Evolutionary conservation across 208 protist genomes (phyloP), one percentile per base, ranked within the genome.

Genomic region (Trypanosoma boissoni): DNA sequence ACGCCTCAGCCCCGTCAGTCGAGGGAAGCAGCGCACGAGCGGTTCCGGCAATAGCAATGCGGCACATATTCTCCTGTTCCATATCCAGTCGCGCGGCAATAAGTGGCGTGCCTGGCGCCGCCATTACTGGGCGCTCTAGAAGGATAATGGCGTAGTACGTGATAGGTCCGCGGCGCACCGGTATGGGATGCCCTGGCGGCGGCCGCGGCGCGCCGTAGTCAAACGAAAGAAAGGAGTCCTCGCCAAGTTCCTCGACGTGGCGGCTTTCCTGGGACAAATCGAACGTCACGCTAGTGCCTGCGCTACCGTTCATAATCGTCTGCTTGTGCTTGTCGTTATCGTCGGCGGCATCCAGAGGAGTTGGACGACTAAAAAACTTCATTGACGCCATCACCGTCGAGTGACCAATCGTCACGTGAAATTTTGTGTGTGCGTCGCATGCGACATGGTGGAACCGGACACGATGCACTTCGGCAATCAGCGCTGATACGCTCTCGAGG

Each of bases 371-470:
- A 54, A 97, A 93, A 57, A 83, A 94, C 23, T 74, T 64, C 65
- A 94, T 79, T 8, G 78, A 74, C 4, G 66, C 91, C 88, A 97
- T 95, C 14, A 90, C 79, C 8, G 88, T 95, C 3, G 79, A 53
- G 55, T 97, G 91, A 18, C 91, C 91, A 39, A 97, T 72, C 14
- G 77, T 86, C 4, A 97, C 69, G 77, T 95, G 89, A 52, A 83
- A 91, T 39, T 86, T 87, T 8, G 78, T 88, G 44, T 80, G 69
- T 0, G 59, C 57, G 50, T 86, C 72, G 54, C 81, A 85, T 3
- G 69, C 55, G 0, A 80, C 49, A 0, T 87, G 76, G 74, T 92
- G 82, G 58, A 87, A 97, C 24, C 88, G 79, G 34, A 97, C 85
- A 16, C 74, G 66, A 51, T 84, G 64, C 21, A 94, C 76, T 24